Conservation (phyloP, 371 early-diverging fungal genomes). For the Chytridium lagenaria region DNA sequence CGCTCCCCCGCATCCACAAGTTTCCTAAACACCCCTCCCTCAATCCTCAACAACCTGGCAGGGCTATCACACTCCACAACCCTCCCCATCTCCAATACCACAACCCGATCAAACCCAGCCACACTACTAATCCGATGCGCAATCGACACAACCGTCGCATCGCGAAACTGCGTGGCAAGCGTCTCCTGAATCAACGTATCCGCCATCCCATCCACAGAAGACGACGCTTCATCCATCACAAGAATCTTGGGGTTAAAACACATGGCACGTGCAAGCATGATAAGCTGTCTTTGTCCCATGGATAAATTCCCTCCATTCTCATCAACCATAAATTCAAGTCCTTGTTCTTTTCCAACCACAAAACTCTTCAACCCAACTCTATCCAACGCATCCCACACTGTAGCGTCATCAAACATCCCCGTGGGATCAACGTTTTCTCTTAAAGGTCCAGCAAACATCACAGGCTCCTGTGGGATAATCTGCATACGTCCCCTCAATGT, state of each 20-base stretch:
- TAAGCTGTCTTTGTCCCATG: constrained; percentile 58
- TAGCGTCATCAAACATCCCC: constrained; percentile 68
- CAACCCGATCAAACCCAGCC: no score
- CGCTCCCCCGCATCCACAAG: constrained; percentile 29
- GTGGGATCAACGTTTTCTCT: constrained; percentile 82
- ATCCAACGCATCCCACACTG: constrained; percentile 73
- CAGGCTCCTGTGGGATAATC: constrained; percentile 70
- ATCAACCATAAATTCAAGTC: constrained; percentile 30
- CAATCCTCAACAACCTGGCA: constrained; percentile 33
- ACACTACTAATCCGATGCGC: constrained; percentile 66
- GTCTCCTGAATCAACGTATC: constrained; percentile 9
- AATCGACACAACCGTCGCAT: constrained; percentile 76
- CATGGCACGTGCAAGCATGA: constrained; percentile 51
- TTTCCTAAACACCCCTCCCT: constrained; percentile 23
- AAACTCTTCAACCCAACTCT: constrained; percentile 57
- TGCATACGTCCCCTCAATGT: constrained; percentile 60
- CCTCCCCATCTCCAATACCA: no score
- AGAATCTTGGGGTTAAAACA: constrained; percentile 54
- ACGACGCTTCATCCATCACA: constrained; percentile 63
- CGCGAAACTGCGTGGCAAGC: constrained; percentile 34
- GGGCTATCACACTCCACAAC: constrained; percentile 66
- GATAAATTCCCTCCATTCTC: constrained; percentile 47
- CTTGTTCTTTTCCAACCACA: constrained; percentile 24
- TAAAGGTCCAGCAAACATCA: constrained; percentile 72
- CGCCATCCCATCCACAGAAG: constrained; percentile 24